Conservation (phyloP, 345 rosid species). For the Aegle marmelos region DNA sequence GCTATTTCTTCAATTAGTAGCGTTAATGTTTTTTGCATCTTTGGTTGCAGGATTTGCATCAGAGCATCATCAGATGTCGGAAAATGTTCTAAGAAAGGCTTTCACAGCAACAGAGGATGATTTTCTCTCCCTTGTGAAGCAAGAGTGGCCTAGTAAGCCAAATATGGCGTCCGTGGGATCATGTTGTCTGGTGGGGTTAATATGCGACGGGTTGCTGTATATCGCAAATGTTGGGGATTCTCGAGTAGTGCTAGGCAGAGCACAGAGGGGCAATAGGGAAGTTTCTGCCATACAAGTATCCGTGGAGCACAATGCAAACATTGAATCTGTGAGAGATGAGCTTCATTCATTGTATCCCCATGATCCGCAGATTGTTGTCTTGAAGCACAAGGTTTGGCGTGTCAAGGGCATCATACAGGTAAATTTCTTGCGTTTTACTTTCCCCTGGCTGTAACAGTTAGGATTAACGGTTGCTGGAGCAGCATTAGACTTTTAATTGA, state of each 20-base stretch:
- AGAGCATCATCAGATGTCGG: conserved; percentile 44
- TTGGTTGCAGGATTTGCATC: conserved; percentile 47
- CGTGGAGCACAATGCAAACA: conserved; percentile 67
- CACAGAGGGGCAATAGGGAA: conserved; percentile 33
- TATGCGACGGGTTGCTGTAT: conserved; percentile 62
- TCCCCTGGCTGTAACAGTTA: neutral
- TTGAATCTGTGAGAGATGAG: conserved; percentile 62
- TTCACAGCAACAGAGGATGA: conserved; percentile 56
- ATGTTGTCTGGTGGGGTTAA: conserved; percentile 66
- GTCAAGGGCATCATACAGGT: conserved; percentile 91
- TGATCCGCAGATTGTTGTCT: conserved; percentile 55
- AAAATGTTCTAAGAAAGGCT: conserved; percentile 50
- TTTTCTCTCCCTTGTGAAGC: conserved; percentile 57
- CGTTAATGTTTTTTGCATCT: too few relatives aligned
- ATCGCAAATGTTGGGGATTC: conserved; percentile 83
- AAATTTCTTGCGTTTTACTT: neutral
- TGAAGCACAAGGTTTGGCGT: conserved; percentile 74
- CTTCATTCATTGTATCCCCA: conserved; percentile 62
- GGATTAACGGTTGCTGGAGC: neutral
- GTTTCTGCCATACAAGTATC: conserved; percentile 62
- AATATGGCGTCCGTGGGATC: conserved; percentile 80
- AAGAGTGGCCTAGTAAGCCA: conserved; percentile 59
- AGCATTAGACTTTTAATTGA: neutral
- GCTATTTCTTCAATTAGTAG: neutral
- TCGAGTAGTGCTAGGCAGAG: conserved; percentile 64